A percentile compares a stretch with the other conserved stretches of the same genome.
These are phyloP conservation scores for Phaeosphaeria sp. DNA, from an alignment of 2,329 filamentous ascomycete species.

Conservation along the genomic window DNA sequence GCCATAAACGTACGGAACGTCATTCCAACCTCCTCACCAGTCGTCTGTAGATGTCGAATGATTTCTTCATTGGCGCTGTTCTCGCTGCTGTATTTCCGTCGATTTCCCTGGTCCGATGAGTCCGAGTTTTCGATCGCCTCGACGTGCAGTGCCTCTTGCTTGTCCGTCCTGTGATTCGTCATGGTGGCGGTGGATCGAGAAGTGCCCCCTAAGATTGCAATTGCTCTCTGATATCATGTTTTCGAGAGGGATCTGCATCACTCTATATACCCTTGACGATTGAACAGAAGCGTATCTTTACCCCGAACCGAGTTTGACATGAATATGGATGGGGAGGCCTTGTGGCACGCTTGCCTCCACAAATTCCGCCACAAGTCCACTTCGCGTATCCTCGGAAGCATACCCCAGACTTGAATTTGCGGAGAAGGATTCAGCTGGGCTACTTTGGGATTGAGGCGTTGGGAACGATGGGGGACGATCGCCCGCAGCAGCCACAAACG, in stretches of 20 bases:
- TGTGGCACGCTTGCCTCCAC: not conserved
- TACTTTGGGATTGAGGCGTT: constrained; percentile 10
- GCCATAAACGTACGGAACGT: constrained; percentile 17
- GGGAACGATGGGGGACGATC: constrained; percentile 11
- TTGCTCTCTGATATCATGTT: not conserved
- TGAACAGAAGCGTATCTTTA: not conserved
- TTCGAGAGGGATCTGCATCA: constrained; percentile 1
- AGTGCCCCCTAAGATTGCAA: not conserved
- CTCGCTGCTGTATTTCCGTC: not conserved
- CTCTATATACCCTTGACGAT: constrained; percentile 5
- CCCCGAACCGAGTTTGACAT: not conserved
- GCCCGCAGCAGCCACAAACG: constrained; percentile 3
- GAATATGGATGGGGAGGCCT: not conserved
- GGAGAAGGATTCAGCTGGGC: constrained; percentile 5
- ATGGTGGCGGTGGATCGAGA: not conserved
- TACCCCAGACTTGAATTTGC: constrained; percentile 1
- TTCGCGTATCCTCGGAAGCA: constrained; percentile 18
- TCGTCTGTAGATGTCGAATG: constrained; percentile 33
- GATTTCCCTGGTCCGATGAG: constrained; percentile 12
- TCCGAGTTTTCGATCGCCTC: constrained; percentile 25
- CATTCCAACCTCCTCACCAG: constrained; percentile 40
- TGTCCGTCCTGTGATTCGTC: constrained; percentile 14
- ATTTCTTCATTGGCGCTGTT: constrained; percentile 37
- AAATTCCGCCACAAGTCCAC: constrained; percentile 9
- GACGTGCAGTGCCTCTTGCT: constrained; percentile 18